Evolutionary conservation across 2,329 filamentous ascomycete species (phyloP).

Genomic region (Microcera coccophila): DNA sequence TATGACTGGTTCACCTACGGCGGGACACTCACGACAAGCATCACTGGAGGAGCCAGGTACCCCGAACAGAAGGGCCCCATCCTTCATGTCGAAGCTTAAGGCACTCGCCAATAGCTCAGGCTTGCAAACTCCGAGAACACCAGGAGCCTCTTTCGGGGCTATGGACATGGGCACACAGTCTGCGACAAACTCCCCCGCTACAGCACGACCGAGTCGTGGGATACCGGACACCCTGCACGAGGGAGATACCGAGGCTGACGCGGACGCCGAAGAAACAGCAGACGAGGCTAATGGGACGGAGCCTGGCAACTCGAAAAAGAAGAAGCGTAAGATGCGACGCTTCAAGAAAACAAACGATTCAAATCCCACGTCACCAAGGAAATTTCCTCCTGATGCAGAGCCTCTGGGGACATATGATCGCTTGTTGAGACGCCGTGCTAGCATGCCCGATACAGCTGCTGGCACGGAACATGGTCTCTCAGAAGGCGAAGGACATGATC

Average conservation of each 20-base stretch:
- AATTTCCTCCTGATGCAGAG: constrained; percentile 41
- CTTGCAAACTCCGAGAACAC: constrained; percentile 45
- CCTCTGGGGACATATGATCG: constrained; percentile 41
- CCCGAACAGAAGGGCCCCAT: constrained; percentile 55
- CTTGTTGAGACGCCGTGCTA: constrained; percentile 60
- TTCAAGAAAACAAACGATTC: constrained; percentile 55
- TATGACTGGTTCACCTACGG: constrained; percentile 43
- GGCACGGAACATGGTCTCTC: constrained; percentile 64
- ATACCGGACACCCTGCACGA: constrained; percentile 53
- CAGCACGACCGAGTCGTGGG: constrained; percentile 41
- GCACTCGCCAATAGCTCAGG: constrained; percentile 59
- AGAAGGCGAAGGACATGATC: constrained; percentile 69
- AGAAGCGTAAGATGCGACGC: constrained; percentile 60
- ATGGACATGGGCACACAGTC: constrained; percentile 39
- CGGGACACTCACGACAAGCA: constrained; percentile 54
- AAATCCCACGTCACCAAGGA: constrained; percentile 61
- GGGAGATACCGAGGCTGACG: constrained; percentile 47
- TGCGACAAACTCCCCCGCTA: constrained; percentile 46
- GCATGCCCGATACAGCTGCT: constrained; percentile 58
- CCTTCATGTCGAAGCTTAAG: constrained; percentile 75
- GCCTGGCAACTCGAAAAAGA: constrained; percentile 40
- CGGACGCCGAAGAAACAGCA: constrained; percentile 81
- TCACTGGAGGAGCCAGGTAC: constrained; percentile 66
- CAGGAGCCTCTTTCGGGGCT: constrained; percentile 22
- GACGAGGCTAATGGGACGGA: constrained; percentile 62